Conservation (phyloP, 2,329 filamentous ascomycete genomes). For the Thielaviopsis euricoi region DNA sequence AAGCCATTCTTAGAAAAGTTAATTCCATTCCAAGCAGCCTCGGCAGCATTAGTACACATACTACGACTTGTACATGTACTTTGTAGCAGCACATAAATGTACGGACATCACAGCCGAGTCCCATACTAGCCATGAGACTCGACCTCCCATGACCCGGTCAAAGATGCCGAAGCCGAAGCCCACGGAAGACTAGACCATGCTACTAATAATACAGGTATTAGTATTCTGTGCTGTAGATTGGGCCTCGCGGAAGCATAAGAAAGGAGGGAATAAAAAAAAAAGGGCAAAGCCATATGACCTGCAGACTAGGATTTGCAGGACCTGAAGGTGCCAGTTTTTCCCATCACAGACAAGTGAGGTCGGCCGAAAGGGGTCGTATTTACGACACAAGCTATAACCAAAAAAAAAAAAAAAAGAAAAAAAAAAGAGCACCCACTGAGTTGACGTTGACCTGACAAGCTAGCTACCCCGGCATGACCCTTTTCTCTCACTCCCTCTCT, state of each 20-base stretch:
- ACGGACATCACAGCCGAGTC: not conserved
- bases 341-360: not conserved
- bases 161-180: not conserved
- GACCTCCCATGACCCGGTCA: not conserved
- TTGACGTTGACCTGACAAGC: not conserved
- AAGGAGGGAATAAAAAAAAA: not conserved
- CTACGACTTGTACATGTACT: too few relatives aligned
- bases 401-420: not conserved
- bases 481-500: not conserved
- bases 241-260: not conserved
- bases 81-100: too few relatives aligned
- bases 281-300: not conserved
- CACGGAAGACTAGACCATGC: not conserved
- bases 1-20: too few relatives aligned
- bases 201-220: not conserved
- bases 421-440: not conserved
- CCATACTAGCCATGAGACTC: not conserved
- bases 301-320: not conserved
- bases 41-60: too few relatives aligned
- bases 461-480: not conserved
- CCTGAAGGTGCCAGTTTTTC: not conserved
- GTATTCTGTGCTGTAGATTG: too few relatives aligned
- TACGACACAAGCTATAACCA: conserved; percentile 6
- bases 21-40: too few relatives aligned
- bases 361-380: conserved; percentile 9